Conservation (phyloP, 768 basidiomycete species). For the Mrakia frigida region DNA sequence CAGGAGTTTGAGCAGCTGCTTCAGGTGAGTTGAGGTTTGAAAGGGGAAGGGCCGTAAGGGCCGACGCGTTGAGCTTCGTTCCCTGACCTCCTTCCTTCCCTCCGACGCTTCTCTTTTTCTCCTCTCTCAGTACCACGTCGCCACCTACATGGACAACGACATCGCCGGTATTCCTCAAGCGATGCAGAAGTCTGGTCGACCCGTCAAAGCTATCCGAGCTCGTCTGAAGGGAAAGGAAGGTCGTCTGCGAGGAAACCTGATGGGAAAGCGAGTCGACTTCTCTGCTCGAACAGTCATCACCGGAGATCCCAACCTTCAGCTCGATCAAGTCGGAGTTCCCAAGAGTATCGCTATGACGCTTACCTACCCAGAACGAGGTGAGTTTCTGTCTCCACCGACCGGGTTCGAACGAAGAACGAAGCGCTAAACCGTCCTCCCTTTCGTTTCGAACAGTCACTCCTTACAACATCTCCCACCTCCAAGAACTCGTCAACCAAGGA, state of each 20-base stretch:
- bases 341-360: constrained; percentile 93
- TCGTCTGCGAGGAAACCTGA: constrained; percentile 91
- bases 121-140: constrained; percentile 77
- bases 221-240: constrained; percentile 99
- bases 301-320: constrained; percentile 91
- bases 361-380: constrained; percentile 94
- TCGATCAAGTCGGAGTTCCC: constrained; percentile 97
- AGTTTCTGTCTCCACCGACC: constrained; percentile 28
- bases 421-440: constrained; percentile 6
- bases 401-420: not conserved
- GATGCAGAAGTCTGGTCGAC: constrained; percentile 91
- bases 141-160: constrained; percentile 99
- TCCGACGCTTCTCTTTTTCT: not conserved
- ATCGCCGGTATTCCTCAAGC: constrained; percentile 97
- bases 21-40: constrained; percentile 57
- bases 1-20: constrained; percentile 93
- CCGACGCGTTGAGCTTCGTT: not conserved
- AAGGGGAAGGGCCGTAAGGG: no score
- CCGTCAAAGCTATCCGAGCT: constrained; percentile 96
- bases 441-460: constrained; percentile 72
- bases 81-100: not conserved
- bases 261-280: constrained; percentile 99
- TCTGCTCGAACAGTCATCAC: constrained; percentile 99
- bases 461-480: constrained; percentile 90
- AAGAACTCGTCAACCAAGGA: constrained; percentile 90